These are phyloP conservation scores for Vaucheria bursata DNA, from an alignment of 352 stramenopile genomes.

Conservation along the genomic window DNA sequence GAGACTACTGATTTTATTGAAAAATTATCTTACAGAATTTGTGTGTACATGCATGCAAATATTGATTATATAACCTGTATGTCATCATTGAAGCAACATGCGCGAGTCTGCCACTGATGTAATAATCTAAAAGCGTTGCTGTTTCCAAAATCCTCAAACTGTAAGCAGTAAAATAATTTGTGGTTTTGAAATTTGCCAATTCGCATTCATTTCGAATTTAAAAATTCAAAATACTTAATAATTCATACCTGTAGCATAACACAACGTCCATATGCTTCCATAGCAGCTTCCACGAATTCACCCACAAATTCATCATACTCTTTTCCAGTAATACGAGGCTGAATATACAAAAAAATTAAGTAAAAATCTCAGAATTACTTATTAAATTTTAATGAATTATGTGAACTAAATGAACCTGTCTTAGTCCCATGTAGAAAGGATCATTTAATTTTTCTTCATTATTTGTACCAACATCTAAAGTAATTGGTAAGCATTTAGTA, in stretches of 20 bases:
- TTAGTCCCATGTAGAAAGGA: slow-evolving; percentile 79
- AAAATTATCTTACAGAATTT: no score
- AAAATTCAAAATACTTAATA: no score
- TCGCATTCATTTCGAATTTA: no score
- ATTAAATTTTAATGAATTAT: no score
- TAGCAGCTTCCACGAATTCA: slow-evolving; percentile 75
- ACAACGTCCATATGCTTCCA: slow-evolving; percentile 40
- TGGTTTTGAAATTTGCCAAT: no score
- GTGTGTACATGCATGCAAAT: no score
- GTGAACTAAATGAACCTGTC: slow-evolving; percentile 11
- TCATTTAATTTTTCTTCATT: slow-evolving; percentile 73
- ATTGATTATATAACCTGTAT: slow-evolving; percentile 65
- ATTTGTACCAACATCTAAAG: slow-evolving; percentile 84
- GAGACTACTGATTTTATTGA: no score
- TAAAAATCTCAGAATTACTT: neutral
- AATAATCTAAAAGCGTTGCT: slow-evolving; percentile 63
- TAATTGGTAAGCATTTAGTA: slow-evolving; percentile 73
- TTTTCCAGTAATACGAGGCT: slow-evolving; percentile 51
- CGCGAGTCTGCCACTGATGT: slow-evolving; percentile 66
- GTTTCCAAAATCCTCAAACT: slow-evolving; percentile 51
- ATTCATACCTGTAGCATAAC: slow-evolving; percentile 43
- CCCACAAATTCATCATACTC: slow-evolving; percentile 80
- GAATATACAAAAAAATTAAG: neutral
- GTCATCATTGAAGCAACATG: slow-evolving; percentile 80
- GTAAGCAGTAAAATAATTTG: neutral